Evolutionary conservation across 352 stramenopile species (phyloP).

Genomic region (Globisporangium nagaii): DNA sequence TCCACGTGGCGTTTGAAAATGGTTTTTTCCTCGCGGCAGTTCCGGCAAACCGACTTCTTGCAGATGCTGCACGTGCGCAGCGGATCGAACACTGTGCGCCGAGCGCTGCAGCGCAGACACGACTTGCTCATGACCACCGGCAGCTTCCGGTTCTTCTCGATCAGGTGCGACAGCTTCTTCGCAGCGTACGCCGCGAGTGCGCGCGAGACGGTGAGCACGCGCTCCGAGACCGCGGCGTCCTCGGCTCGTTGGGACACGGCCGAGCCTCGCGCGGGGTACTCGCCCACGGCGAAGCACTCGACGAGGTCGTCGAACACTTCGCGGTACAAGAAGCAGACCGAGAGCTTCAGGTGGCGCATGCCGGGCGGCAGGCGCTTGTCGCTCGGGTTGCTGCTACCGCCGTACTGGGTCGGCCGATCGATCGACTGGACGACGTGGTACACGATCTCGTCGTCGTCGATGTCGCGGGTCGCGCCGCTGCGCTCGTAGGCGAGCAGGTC

Average conservation of each 20-base stretch:
- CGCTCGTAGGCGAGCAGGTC: conserved; percentile 59
- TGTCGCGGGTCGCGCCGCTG: conserved; percentile 38
- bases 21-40: conserved; percentile 24
- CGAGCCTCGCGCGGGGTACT: conserved; percentile 32
- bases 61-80: conserved; percentile 37
- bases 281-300: conserved; percentile 43
- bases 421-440: conserved; percentile 52
- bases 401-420: conserved; percentile 33
- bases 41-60: conserved; percentile 39
- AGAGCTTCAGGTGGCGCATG: conserved; percentile 28
- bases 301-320: conserved; percentile 47
- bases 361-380: conserved; percentile 8
- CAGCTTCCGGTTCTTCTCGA: conserved; percentile 24
- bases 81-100: conserved; percentile 23
- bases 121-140: conserved; percentile 32
- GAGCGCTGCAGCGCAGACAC: conserved; percentile 35
- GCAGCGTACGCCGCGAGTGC: conserved; percentile 28
- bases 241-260: conserved; percentile 17
- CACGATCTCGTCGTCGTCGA: conserved; percentile 32
- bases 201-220: conserved; percentile 32
- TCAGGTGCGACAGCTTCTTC: conserved; percentile 30
- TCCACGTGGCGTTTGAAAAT: conserved; percentile 30
- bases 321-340: conserved; percentile 46
- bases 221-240: conserved; percentile 30
- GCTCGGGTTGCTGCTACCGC: conserved; percentile 18